Evolutionary conservation across 352 stramenopile genomes (phyloP).

Genomic region (Pythium pyrilobum): DNA sequence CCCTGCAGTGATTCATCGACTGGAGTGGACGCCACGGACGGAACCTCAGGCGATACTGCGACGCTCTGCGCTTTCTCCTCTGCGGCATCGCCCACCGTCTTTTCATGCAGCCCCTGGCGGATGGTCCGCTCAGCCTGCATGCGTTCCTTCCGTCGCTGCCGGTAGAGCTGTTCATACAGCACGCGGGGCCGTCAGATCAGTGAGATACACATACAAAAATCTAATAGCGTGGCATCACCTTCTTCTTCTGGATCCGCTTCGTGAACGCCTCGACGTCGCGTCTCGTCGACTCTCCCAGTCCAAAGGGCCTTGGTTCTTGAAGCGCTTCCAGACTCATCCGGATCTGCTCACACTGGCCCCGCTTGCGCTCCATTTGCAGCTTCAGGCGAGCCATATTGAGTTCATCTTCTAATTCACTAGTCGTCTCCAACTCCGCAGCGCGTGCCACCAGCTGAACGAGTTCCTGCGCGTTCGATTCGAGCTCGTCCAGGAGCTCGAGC

Average conservation of each 20-base stretch:
- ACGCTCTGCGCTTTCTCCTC: not conserved
- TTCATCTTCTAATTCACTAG: not conserved
- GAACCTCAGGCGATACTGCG: not conserved
- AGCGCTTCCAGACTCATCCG: constrained; percentile 14
- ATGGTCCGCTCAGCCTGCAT: constrained; percentile 9
- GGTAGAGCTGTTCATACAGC: not conserved
- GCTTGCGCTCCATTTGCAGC: constrained; percentile 23
- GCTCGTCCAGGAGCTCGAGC: constrained; percentile 6
- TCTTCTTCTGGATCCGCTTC: constrained; percentile 25
- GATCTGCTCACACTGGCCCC: constrained; percentile 13
- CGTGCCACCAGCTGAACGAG: constrained; percentile 14
- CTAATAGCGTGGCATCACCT: constrained; percentile 7
- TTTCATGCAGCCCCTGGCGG: not conserved
- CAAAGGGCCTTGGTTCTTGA: constrained; percentile 13
- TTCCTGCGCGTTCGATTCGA: constrained; percentile 15
- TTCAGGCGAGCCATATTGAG: constrained; percentile 21
- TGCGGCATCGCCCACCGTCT: not conserved
- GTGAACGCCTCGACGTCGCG: constrained; percentile 14
- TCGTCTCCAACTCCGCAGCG: constrained; percentile 3
- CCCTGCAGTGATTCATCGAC: no score
- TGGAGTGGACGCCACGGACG: no score
- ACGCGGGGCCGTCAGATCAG: no score
- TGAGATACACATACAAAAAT: not conserved
- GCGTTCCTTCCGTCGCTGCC: not conserved
- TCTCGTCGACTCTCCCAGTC: not conserved